Evolutionary conservation across 768 basidiomycete genomes (phyloP), one percentile per base, ranked within the genome.

Genomic region (Chalciporus piperatus): DNA sequence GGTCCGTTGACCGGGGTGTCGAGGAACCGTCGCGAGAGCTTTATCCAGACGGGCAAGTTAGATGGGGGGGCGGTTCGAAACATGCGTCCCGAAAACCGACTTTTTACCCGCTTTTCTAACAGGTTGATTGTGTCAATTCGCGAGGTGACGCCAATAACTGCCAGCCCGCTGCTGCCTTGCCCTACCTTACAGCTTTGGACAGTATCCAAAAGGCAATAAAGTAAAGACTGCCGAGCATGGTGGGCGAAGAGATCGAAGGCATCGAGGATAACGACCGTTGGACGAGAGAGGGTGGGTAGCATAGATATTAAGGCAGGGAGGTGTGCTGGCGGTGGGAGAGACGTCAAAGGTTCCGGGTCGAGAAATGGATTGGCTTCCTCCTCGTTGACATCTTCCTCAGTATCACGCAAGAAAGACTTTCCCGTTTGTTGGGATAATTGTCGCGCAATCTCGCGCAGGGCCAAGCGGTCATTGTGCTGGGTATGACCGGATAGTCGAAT

Each of bases 71-170:
- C 78, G 6, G 91, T 85, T 42, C 91, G 82, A 50, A 95, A 76
- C 60, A 92, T 89, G 49, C 97, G 78, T 28, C 94, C 92, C 2
- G 95, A 98, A 72, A 98, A 99, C 3, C 97, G 83, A 57, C 93
- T 97, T 70, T 98, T 97, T 45, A 99, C 97, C 40, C 97, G 80
- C 68, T 99, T 99, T 68, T 99, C 97, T 16, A 99, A 76, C 3
- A 89, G 71, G 56, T 90, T 88, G 52, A 98, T 79, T 16, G 92
- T 88, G 61, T 98, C 94, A 20, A 95, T 78, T 9, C 94, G 84
- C 28, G 83, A 84, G 1, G 94, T 93, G 11, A 94, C 69, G 8
- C 97, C 97, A 32, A 99, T 74, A 30, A 99, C 85, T 0, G 87
- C 88, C 19, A 97, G 69, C 3, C 93, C 94, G 55, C 80, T 83